phyloP scores from a whole-genome alignment of 306 rosid species.

The Castanospermum australe region DNA sequence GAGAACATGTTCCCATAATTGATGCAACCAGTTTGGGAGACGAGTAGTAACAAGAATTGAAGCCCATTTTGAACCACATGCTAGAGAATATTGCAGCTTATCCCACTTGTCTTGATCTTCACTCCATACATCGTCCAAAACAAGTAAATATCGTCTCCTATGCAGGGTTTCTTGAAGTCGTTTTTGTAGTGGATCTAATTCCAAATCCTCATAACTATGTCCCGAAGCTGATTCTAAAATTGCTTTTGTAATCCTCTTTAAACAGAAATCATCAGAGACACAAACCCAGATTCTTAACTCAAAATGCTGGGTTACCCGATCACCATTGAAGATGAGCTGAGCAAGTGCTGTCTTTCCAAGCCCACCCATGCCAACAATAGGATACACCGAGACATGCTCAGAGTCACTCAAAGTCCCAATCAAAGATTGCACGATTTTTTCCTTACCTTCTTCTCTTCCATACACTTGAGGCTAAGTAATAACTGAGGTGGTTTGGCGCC shows the following conservation, averaged over 20 bases:
- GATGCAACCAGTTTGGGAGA: conserved; percentile 25
- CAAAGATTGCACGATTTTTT: not conserved
- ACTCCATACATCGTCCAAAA: conserved; percentile 46
- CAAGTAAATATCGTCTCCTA: conserved; percentile 23
- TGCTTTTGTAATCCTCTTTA: conserved; percentile 1
- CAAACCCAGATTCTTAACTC: conserved; percentile 29
- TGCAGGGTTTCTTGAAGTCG: not conserved
- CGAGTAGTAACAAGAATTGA: conserved; percentile 35
- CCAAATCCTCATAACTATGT: not conserved
- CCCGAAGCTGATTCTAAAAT: not conserved
- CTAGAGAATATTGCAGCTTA: conserved; percentile 12
- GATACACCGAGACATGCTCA: not conserved
- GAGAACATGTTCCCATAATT: conserved; percentile 7
- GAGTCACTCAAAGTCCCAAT: not conserved
- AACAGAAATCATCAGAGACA: conserved; percentile 15
- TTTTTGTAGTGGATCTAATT: not conserved
- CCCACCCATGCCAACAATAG: conserved; percentile 31
- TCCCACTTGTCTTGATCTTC: conserved; percentile 35
- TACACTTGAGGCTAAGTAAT: conserved; percentile 20
- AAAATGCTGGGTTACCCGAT: not conserved
- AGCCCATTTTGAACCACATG: conserved; percentile 26
- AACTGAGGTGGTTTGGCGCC: conserved; percentile 16
- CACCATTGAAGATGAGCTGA: conserved; percentile 29
- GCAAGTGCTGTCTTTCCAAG: conserved; percentile 38
- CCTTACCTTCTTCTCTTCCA: conserved; percentile 24